phyloP scores from a whole-genome alignment of 345 rosid species.

The Salix purpurea region DNA sequence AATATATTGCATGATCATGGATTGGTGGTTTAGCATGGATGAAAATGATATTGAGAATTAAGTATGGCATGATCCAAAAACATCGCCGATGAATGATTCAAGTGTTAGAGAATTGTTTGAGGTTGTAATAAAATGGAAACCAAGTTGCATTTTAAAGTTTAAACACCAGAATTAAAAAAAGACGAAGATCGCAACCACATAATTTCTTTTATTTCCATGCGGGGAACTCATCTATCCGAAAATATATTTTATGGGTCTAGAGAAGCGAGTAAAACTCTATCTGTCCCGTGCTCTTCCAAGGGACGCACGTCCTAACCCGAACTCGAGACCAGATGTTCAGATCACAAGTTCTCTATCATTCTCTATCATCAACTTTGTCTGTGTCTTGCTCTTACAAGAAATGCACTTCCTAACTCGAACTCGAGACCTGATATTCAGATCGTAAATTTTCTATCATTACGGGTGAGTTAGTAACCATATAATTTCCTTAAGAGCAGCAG shows the following conservation, averaged over 20 bases:
- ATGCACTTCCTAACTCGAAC: too few species aligned
- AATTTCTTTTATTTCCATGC: too few species aligned
- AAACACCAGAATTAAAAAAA: too few species aligned
- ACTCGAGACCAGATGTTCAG: accelerated
- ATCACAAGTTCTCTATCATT: too few species aligned
- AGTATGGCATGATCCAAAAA: neutral
- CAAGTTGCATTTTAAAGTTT: neutral
- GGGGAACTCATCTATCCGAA: too few species aligned
- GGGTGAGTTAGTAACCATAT: too few species aligned
- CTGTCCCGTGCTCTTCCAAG: accelerated
- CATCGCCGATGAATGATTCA: neutral
- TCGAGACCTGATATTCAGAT: too few species aligned
- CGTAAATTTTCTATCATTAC: too few species aligned
- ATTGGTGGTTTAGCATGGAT: neutral
- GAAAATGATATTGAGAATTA: neutral
- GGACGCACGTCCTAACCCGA: accelerated
- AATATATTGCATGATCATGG: neutral
- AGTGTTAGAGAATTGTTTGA: neutral
- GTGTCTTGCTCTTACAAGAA: too few species aligned
- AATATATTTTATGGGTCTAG: too few species aligned
- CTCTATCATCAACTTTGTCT: too few species aligned
- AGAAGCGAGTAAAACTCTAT: accelerated
- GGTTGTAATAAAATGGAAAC: neutral
- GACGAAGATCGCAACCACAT: neutral
- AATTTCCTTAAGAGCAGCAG: too few species aligned